A percentile compares a stretch with the other conserved stretches of the same genome.
phyloP scores from a whole-genome alignment of 257 asterid species.

The Rhazya stricta region DNA sequence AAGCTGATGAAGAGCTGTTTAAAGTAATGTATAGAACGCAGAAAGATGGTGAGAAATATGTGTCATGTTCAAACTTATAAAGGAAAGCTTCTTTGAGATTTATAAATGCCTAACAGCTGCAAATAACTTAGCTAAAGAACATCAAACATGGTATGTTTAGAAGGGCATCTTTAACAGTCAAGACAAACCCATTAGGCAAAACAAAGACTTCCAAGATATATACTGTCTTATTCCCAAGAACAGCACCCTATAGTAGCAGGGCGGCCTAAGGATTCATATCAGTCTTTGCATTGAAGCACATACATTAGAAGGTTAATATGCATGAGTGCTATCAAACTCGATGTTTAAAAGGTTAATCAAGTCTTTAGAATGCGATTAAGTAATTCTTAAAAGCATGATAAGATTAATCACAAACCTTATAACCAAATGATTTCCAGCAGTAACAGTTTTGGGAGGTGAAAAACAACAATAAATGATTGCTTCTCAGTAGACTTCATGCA shows the following conservation, averaged over 20 bases:
- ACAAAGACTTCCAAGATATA: background rate
- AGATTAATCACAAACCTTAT: too few species aligned
- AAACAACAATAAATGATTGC: background rate
- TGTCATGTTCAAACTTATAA: background rate
- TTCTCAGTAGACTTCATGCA: background rate
- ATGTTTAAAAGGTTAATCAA: too few species aligned
- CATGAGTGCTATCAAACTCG: too few species aligned
- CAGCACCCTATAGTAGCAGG: too few species aligned
- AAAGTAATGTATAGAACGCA: background rate
- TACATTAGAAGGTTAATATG: too few species aligned
- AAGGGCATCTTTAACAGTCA: background rate
- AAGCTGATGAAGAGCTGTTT: conserved; percentile 12
- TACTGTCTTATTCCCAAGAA: too few species aligned
- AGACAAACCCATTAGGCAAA: background rate
- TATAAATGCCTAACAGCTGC: background rate
- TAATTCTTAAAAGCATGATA: too few species aligned
- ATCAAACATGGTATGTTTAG: background rate
- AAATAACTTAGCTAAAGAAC: background rate
- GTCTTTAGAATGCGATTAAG: too few species aligned
- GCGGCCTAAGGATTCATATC: too few species aligned
- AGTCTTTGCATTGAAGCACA: too few species aligned
- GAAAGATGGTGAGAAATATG: background rate
- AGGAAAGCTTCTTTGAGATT: background rate
- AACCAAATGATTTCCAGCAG: background rate
- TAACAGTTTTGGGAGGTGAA: background rate